Percentiles rank a stretch among this genome's conserved stretches.
phyloP scores from a whole-genome alignment of 345 rosid genomes.

The Dipteronia sinensis region DNA sequence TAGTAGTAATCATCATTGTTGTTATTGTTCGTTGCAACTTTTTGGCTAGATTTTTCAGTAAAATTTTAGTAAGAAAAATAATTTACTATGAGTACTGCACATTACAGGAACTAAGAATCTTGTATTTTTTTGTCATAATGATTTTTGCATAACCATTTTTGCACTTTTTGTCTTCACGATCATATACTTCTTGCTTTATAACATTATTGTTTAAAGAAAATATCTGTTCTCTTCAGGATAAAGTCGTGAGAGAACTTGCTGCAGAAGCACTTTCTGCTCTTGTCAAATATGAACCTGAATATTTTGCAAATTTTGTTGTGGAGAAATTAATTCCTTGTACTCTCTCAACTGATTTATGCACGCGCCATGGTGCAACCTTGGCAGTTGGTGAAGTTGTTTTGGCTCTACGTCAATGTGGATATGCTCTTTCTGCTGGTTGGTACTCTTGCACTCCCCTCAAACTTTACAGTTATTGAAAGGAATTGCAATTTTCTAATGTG shows the following conservation, averaged over 20 bases:
- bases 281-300: slow-evolving; percentile 74
- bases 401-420: slow-evolving; percentile 65
- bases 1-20: background rate
- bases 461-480: slow-evolving; percentile 4
- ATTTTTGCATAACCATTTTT: background rate
- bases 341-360: slow-evolving; percentile 87
- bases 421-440: slow-evolving; percentile 65
- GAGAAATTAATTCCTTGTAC: slow-evolving; percentile 78
- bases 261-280: slow-evolving; percentile 87
- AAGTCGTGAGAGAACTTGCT: slow-evolving; percentile 90
- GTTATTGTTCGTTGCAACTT: background rate
- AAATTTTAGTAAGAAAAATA: background rate
- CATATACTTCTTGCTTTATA: background rate
- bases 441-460: slow-evolving; percentile 28
- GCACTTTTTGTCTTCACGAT: background rate
- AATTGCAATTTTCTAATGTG: slow-evolving; percentile 19
- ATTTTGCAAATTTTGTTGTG: slow-evolving; percentile 65
- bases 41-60: background rate
- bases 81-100: background rate
- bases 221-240: slow-evolving; percentile 58
- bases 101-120: background rate
- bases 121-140: background rate
- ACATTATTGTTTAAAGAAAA: background rate
- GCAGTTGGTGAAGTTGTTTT: slow-evolving; percentile 82
- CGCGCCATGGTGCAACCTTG: slow-evolving; percentile 94